Evolutionary conservation across 441 rosid genomes (phyloP).

Genomic region (Pelargonium myrrhifolium): DNA sequence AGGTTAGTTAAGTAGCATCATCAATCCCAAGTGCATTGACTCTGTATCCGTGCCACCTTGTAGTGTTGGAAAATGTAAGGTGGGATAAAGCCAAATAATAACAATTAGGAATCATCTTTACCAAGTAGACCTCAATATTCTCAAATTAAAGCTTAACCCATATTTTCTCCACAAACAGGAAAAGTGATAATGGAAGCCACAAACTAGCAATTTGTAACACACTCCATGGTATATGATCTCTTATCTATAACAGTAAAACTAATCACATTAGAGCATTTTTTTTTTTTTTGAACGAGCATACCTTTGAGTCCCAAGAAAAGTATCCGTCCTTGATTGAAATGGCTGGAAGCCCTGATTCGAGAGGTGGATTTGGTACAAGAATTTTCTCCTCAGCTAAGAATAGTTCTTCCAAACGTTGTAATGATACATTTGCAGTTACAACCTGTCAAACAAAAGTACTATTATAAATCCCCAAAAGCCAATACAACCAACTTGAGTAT

Average conservation of each 20-base stretch:
- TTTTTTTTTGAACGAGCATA: slow-evolving; percentile 21
- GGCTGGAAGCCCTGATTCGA: slow-evolving; percentile 66
- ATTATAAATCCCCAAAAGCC: slow-evolving; percentile 13
- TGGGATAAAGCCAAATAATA: slow-evolving; percentile 3
- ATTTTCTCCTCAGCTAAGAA: slow-evolving; percentile 83
- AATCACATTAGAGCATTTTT: background rate
- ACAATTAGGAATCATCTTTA: background rate
- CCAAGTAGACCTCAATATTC: background rate
- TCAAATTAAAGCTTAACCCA: background rate
- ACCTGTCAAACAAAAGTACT: slow-evolving; percentile 39
- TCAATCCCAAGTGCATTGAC: background rate
- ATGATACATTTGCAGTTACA: slow-evolving; percentile 89
- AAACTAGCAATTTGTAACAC: background rate
- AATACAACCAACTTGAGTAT: slow-evolving; percentile 13
- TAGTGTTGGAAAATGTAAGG: slow-evolving; percentile 1
- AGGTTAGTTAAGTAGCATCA: slow-evolving; percentile 1
- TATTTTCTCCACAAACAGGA: background rate
- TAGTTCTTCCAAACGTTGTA: slow-evolving; percentile 91
- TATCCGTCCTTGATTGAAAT: slow-evolving; percentile 76
- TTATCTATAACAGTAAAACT: background rate
- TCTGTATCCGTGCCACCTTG: background rate
- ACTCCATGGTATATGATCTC: background rate
- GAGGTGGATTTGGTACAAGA: slow-evolving; percentile 88
- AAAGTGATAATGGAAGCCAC: background rate
- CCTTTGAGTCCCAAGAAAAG: slow-evolving; percentile 98